Conservation (phyloP, 2,329 filamentous ascomycete species). For the Pseudogymnoascus sp. region DNA sequence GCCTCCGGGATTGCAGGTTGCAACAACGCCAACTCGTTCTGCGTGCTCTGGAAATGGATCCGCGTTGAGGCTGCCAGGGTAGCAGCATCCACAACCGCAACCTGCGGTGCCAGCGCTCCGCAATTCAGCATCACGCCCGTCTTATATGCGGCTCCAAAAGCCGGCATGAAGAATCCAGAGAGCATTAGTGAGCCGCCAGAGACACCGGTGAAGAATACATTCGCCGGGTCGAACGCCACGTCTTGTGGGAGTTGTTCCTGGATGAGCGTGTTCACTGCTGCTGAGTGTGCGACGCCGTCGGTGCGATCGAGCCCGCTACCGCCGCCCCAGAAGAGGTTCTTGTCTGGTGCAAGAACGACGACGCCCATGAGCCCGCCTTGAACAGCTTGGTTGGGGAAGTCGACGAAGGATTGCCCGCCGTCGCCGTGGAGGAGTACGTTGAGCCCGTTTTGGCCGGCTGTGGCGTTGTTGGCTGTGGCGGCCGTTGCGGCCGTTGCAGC, state of each 20-base stretch:
- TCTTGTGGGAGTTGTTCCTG: constrained; percentile 42
- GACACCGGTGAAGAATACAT: constrained; percentile 52
- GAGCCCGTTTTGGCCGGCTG: constrained; percentile 37
- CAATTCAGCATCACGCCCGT: constrained; percentile 49
- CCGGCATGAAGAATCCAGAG: constrained; percentile 51
- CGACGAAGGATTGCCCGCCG: constrained; percentile 60
- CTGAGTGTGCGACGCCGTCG: constrained; percentile 48
- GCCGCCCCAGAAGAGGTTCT: constrained; percentile 52
- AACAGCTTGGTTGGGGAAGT: constrained; percentile 72
- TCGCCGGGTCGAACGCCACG: constrained; percentile 44
- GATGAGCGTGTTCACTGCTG: constrained; percentile 48
- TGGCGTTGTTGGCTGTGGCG: constrained; percentile 20
- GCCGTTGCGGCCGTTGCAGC: constrained; percentile 22
- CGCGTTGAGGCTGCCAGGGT: constrained; percentile 39
- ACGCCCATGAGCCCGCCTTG: constrained; percentile 70
- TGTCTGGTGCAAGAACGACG: constrained; percentile 54
- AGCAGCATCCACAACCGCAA: constrained; percentile 38
- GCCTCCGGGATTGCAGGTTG: constrained; percentile 45
- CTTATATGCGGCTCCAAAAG: constrained; percentile 31
- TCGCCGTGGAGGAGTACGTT: constrained; percentile 55
- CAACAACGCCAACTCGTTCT: constrained; percentile 42
- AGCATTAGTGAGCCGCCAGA: constrained; percentile 48
- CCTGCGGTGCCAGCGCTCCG: constrained; percentile 47
- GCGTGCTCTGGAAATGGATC: constrained; percentile 51
- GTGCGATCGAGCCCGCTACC: constrained; percentile 44